Conservation (phyloP, 169 alveolate species). For the Cryptosporidium xiaoi region DNA sequence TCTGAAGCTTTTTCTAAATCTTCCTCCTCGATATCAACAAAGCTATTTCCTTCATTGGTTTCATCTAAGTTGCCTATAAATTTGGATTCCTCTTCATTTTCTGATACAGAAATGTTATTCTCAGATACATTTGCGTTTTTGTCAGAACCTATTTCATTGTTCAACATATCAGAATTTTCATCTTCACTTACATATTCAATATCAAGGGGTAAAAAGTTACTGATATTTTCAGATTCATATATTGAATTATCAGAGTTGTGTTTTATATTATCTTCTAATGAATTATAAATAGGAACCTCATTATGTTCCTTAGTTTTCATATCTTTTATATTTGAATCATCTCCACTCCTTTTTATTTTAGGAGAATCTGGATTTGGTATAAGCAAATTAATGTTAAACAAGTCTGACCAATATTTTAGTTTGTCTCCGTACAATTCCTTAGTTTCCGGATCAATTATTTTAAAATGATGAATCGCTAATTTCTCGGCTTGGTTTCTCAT, state of each 20-base stretch:
- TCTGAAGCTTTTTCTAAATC: not conserved
- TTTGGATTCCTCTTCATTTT: not conserved
- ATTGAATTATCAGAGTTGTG: not conserved
- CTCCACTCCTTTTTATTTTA: not conserved
- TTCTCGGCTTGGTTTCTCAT: slow-evolving; percentile 65
- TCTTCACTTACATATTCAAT: slow-evolving; percentile 38
- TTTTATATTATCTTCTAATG: not conserved
- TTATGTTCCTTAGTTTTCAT: not conserved
- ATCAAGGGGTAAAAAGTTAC: slow-evolving; percentile 16
- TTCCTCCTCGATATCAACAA: not conserved
- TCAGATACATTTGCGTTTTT: not conserved
- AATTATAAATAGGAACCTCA: not conserved
- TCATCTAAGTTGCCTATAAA: not conserved
- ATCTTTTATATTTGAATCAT: not conserved
- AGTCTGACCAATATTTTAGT: slow-evolving; percentile 26
- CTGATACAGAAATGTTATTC: not conserved
- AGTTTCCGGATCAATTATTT: slow-evolving; percentile 52
- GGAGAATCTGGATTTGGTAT: not conserved
- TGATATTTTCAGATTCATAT: not conserved
- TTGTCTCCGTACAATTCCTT: slow-evolving; percentile 14
- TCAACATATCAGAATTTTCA: not conserved
- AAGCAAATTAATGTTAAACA: slow-evolving; percentile 40
- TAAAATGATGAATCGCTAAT: slow-evolving; percentile 55
- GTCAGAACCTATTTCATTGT: not conserved
- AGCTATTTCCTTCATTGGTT: not conserved